Base-by-base conservation (phyloP, 805 yeast species). In the Cyberlindnera samutprakarnensis region DNA sequence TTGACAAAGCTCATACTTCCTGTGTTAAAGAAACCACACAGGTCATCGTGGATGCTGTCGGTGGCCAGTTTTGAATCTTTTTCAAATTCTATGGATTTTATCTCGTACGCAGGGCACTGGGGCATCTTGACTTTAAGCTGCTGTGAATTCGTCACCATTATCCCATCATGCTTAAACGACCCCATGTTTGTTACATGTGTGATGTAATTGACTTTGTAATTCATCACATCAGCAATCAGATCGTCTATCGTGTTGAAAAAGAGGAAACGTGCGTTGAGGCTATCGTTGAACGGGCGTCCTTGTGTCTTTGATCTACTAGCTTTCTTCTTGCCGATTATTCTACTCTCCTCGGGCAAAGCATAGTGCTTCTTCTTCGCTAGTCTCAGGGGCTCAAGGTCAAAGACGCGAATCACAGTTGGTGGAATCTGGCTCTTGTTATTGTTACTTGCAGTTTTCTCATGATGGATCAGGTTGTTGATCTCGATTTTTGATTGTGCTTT, bases 1-100 rank as follows among this genome's bases (percentile, higher is more conserved):
- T 59, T 57, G 9, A 62, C 56, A 30, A 63, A 64, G 4, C 53
- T 49, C 30, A 64, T 49, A 3, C 41, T 42, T 2, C 33, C 21
- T 9, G 41, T 33, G 5, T 39, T 20, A 24, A 47, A 49, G 12
- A 35, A 25, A 2, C 31, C 21, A 28, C 50, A 44, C 7, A 51
- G 32, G 6, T 47, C 48, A 13, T 36, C 26, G 23, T 39, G 36
- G 10, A 49, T 39, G 12, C 25, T 34, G 6, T 19, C 31, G 5
- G 21, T 27, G 12, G 17, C n/a, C 9, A 21, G 18, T 12, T 28
- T 27, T 16, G 19, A 18, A 45, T 34, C 27, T 41, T 47, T 29
- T 27, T 41, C 42, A 30, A 49, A 49, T 18, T 45, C 45, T 23
- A 49, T 35, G 12, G 39, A 30, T 28, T 43, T 33, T 24, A 36